phyloP scores from a whole-genome alignment of 2,329 filamentous ascomycete species.

The Colletotrichum liaoningense region DNA sequence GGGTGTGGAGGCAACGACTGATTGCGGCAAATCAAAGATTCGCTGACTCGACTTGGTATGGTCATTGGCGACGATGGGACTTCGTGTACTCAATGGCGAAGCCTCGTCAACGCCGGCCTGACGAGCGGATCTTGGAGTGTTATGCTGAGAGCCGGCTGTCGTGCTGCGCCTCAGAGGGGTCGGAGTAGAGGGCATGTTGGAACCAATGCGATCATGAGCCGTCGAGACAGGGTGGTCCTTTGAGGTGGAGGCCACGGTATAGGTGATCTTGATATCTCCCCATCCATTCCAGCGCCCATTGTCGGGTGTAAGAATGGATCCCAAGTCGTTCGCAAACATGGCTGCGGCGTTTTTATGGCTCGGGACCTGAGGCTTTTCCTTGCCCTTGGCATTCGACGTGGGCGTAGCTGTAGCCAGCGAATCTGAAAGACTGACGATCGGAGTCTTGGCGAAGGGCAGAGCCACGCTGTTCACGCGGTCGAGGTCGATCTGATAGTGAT shows the following conservation, averaged over 20 bases:
- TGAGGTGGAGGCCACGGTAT: conserved; percentile 52
- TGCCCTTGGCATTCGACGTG: conserved; percentile 74
- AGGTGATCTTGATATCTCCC: conserved; percentile 83
- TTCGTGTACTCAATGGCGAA: conserved; percentile 62
- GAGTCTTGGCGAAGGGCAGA: conserved; percentile 82
- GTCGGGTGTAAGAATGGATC: conserved; percentile 75
- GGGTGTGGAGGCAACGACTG: conserved; percentile 61
- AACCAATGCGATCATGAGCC: conserved; percentile 35
- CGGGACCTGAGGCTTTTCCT: conserved; percentile 71
- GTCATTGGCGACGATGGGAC: conserved; percentile 51
- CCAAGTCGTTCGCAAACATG: conserved; percentile 86
- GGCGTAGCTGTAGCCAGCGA: conserved; percentile 62
- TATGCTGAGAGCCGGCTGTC: conserved; percentile 61
- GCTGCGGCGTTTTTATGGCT: conserved; percentile 62
- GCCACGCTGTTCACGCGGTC: conserved; percentile 89
- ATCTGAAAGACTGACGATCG: conserved; percentile 63
- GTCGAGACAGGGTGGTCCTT: conserved; percentile 16
- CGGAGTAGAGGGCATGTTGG: conserved; percentile 74
- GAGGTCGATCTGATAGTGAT: conserved; percentile 84
- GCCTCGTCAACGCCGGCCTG: conserved; percentile 49
- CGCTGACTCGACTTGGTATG: conserved; percentile 59
- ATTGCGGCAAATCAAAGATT: conserved; percentile 73
- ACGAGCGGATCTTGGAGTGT: conserved; percentile 53
- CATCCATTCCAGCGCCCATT: conserved; percentile 77
- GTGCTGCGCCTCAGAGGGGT: conserved; percentile 79